A percentile compares a stretch with the other conserved stretches of the same genome.
Evolutionary conservation across 768 basidiomycete species (phyloP).

Genomic region (Serendipita vermifera): DNA sequence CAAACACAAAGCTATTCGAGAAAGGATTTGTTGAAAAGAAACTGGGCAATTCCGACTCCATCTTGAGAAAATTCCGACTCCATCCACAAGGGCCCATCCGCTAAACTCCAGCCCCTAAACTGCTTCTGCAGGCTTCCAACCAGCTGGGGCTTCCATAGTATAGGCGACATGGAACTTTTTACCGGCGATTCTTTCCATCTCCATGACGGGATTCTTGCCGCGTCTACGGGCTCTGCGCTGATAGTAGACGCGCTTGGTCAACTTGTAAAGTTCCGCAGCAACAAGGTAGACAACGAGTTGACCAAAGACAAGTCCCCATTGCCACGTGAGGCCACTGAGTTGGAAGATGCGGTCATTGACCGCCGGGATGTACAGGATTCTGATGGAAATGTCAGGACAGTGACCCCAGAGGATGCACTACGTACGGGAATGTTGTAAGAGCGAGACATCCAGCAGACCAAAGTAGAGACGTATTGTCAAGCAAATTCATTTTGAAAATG

Average conservation of each 20-base stretch:
- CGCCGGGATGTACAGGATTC: slow-evolving; percentile 25
- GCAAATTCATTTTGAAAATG: slow-evolving; percentile 15
- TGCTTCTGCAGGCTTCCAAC: too few species aligned
- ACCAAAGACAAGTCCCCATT: slow-evolving; percentile 24
- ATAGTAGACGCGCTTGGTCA: not conserved
- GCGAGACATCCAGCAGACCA: slow-evolving; percentile 21
- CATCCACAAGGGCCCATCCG: too few species aligned
- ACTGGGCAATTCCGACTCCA: too few species aligned
- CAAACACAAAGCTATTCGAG: too few species aligned
- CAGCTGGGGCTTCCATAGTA: not conserved
- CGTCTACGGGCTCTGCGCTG: not conserved
- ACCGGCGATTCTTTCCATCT: not conserved
- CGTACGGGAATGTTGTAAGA: slow-evolving; percentile 25
- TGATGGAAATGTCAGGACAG: slow-evolving; percentile 25
- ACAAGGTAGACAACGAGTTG: not conserved
- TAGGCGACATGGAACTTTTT: slow-evolving; percentile 7
- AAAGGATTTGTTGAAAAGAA: too few species aligned
- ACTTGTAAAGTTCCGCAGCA: not conserved
- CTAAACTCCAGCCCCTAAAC: too few species aligned
- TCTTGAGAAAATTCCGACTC: too few species aligned
- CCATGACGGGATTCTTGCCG: not conserved
- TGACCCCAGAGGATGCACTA: slow-evolving; percentile 16
- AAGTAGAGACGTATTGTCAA: slow-evolving; percentile 14
- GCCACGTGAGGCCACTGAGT: slow-evolving; percentile 24
- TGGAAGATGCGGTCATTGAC: slow-evolving; percentile 27